Percentiles rank a stretch among this genome's conserved stretches.
Conservation (phyloP, 768 basidiomycete genomes). For the Boletus rex-veris region DNA sequence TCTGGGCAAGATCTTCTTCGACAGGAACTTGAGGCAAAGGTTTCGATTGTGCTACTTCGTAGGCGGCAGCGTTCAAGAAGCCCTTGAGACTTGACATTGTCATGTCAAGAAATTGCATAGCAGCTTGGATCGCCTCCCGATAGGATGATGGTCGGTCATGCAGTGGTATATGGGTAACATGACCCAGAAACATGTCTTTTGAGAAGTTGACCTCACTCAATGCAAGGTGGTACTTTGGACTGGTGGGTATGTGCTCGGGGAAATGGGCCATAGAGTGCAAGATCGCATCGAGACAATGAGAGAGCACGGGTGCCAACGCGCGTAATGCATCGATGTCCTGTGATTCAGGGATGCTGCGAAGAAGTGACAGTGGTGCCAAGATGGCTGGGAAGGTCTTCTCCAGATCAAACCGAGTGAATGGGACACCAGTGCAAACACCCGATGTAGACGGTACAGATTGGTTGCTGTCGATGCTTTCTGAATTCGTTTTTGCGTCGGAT, state of each 20-base stretch:
- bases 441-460: constrained; percentile 27
- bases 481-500: constrained; percentile 4
- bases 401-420: constrained; percentile 25
- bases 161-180: constrained; percentile 13
- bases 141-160: constrained; percentile 1
- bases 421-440: background rate
- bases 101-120: constrained; percentile 30
- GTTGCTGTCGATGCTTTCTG: constrained; percentile 26
- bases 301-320: constrained; percentile 26
- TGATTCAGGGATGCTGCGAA: constrained; percentile 23
- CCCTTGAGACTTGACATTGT: constrained; percentile 31
- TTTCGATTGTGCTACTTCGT: constrained; percentile 26
- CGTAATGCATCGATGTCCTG: constrained; percentile 28
- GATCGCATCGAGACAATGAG: constrained; percentile 24
- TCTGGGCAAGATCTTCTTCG: background rate
- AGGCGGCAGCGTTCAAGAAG: constrained; percentile 31
- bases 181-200: constrained; percentile 20
- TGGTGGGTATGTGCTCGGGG: constrained; percentile 18
- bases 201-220: constrained; percentile 20
- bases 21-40: constrained; percentile 26
- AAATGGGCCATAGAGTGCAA: constrained; percentile 25
- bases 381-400: constrained; percentile 38
- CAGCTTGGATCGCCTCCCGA: constrained; percentile 11
- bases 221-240: constrained; percentile 22
- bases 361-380: constrained; percentile 25